These are phyloP conservation scores for Calvatia gigantea DNA, from an alignment of 768 basidiomycete genomes.

Conservation along the genomic window DNA sequence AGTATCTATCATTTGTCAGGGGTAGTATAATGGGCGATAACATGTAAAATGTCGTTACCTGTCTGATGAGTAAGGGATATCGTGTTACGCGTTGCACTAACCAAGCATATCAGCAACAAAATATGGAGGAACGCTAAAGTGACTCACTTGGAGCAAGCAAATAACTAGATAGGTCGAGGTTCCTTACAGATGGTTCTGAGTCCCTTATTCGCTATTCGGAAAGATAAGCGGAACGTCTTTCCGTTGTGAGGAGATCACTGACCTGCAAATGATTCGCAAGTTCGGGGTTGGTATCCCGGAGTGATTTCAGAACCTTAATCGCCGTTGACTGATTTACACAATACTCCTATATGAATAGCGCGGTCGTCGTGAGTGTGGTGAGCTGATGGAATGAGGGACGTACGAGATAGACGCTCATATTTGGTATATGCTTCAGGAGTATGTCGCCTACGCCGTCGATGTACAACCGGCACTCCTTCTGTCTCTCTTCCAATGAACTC, in stretches of 20 bases:
- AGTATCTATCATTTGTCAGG: constrained; percentile 50
- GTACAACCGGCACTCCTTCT: constrained; percentile 89
- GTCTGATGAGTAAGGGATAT: constrained; percentile 87
- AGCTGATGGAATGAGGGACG: constrained; percentile 15
- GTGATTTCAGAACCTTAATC: constrained; percentile 69
- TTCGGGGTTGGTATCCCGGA: constrained; percentile 64
- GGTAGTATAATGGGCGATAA: background rate
- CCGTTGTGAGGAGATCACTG: constrained; percentile 3
- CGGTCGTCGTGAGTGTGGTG: background rate
- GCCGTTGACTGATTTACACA: constrained; percentile 86
- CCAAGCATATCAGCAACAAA: constrained; percentile 2
- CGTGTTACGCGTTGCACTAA: constrained; percentile 94
- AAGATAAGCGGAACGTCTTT: background rate
- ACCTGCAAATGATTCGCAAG: constrained; percentile 70
- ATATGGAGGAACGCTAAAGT: background rate
- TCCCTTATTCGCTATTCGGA: constrained; percentile 63
- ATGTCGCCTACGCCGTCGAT: constrained; percentile 88
- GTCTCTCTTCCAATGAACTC: constrained; percentile 86
- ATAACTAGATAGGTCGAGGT: constrained; percentile 87
- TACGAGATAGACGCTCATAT: constrained; percentile 81
- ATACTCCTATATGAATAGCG: constrained; percentile 54
- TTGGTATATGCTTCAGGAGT: constrained; percentile 66
- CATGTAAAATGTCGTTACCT: constrained; percentile 37
- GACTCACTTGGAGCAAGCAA: constrained; percentile 83
- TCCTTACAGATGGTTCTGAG: constrained; percentile 65